Conservation (phyloP, 148 eudicot species). For the Beta vulgaris region DNA sequence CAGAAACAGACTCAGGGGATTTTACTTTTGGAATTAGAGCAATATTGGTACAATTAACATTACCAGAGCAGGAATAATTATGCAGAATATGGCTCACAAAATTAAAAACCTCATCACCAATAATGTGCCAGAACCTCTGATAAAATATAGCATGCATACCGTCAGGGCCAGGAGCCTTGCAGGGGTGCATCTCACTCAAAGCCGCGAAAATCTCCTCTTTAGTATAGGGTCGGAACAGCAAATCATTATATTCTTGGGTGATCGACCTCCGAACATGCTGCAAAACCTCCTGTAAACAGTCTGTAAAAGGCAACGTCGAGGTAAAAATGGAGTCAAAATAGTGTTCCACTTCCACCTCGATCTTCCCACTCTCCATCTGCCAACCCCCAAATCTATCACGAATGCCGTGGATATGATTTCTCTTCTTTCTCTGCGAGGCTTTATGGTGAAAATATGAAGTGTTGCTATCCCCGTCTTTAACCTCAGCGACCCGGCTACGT, state of each 20-base stretch:
- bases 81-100: not conserved
- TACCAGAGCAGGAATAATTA: too few species aligned
- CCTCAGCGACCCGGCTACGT: too few species aligned
- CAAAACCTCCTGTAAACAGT: too few species aligned
- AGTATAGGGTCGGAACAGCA: not conserved
- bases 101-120: not conserved
- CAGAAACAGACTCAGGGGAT: too few species aligned
- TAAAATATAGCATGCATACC: not conserved
- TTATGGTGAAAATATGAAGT: not conserved
- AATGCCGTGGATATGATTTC: not conserved
- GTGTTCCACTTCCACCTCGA: not conserved
- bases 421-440: not conserved
- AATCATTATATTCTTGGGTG: rapidly evolving
- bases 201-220: not conserved
- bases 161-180: not conserved
- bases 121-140: not conserved
- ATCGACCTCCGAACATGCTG: not conserved
- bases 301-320: too few species aligned
- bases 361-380: not conserved
- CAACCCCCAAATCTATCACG: not conserved
- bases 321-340: too few species aligned
- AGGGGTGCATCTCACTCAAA: not conserved
- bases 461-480: too few species aligned
- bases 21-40: not conserved
- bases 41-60: not conserved